Evolutionary conservation across 2,329 filamentous ascomycete genomes (phyloP), one percentile per base, ranked within the genome.

Genomic region (Endocalyx cinctus): DNA sequence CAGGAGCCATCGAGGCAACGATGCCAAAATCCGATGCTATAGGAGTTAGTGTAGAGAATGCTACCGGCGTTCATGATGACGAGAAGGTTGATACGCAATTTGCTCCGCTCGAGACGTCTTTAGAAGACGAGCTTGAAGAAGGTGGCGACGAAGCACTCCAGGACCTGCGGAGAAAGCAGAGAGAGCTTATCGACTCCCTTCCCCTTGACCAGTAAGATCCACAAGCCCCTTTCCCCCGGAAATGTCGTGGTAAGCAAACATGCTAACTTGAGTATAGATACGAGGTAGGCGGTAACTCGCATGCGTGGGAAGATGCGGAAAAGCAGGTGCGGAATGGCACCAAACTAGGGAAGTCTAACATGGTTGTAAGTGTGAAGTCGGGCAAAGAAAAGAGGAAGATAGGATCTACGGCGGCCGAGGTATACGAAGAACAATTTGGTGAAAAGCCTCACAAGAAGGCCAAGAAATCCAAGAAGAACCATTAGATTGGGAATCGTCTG

Each of bases 151-250:
- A 92, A 58, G 79, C 85, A 17, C 62, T 87, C 41, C 70, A 69
- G 29, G 79, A 77, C 38, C 66, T 94, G 51, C 77, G 77, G 47
- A 80, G 85, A 59, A 86, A 90, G 63, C 87, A 94, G 61, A 79
- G 84, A 50, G 85, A 87, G 47, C 69, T 97, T 45, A 95, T 97
- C 52, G 86, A 96, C 66, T 84, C 88, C 42, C 67, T 97, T 41
- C 89, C 90, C 27, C 70, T 97, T 33, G 87, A 95, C 52, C 82
- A 85, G 78, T 90, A 72, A 74, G 82, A 64, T 36, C 27, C 8
- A 13, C n/a, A 33, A 15, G 17, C 19, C 20, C 17, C 20, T 28
- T 28, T 16, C n/a, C 12, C 10, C 16, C 31, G 25, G 5, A 18
- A 11, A 19, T 6, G 14, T 34, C n/a, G 15, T 20, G 3, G 31